Base-by-base conservation (phyloP, 2,329 filamentous ascomycete species). In the Chrysosporium keratinophilum region DNA sequence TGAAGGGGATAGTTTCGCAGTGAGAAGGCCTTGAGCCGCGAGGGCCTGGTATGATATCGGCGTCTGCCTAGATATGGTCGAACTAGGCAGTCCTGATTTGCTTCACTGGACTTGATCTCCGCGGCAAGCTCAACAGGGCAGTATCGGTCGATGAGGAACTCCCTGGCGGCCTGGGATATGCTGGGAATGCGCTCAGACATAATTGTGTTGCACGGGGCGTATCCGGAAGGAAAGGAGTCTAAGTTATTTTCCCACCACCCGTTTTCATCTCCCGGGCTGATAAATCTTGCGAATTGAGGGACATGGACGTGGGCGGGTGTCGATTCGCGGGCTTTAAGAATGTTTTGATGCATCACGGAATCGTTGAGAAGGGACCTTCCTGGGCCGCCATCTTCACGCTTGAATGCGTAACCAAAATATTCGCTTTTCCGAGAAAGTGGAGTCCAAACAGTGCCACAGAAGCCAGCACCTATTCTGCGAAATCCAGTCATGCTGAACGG, bases 1-100 rank as follows among this genome's bases (percentile, higher is more conserved):
- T 78, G 69, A 0, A 80, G 66, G 0, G 72, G 73, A 17, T 72
- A 75, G 53, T 81, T 80, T 1, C 74, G 68, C 0, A 81, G 62
- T 5, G 64, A 68, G 47, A 72, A 69, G 2, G 56, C 60, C 2
- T 50, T 58, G 37, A 64, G 66, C 19, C 57, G 50, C 0, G 64
- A 65, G 14, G 54, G n/a, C 7, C 50, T 59, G 35, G 44, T 40
- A 42, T 49, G 28, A 17, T 52, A 37, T 6, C 64, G 58, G 34
- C 62, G 57, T 19, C 69, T 67, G 5, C 77, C 77, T 0, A 80
- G 62, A 47, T 79, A 80, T 0, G 71, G 68, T 1, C 77, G 71
- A 10, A 78, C 62, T 0, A 81, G 63, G 46, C 76, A 80, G 54
- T 76, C 71, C n/a, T 69, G 57, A 47, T 76, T 71, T 3, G 61